These are phyloP conservation scores for Cladosporium phlei DNA, from an alignment of 2,329 filamentous ascomycete species.

Conservation along the genomic window DNA sequence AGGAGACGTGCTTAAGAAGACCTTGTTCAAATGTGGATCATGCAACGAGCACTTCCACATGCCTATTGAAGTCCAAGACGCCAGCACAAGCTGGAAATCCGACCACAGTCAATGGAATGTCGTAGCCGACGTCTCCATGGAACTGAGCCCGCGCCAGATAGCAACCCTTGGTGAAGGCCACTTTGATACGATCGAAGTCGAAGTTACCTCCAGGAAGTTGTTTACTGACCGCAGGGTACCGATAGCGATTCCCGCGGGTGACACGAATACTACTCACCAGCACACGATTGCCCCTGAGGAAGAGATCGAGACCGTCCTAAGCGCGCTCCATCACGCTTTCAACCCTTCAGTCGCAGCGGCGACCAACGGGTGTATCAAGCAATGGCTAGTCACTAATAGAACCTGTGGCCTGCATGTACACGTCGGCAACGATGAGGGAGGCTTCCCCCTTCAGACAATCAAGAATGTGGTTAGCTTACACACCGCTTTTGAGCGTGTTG, in stretches of 20 bases:
- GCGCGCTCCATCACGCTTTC: not conserved
- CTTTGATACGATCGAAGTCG: too few relatives aligned
- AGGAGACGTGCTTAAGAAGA: not conserved
- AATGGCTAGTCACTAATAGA: not conserved
- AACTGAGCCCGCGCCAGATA: too few relatives aligned
- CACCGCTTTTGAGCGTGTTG: slow-evolving; percentile 18
- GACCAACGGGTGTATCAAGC: too few relatives aligned
- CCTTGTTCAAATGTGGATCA: not conserved
- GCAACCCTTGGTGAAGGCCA: too few relatives aligned
- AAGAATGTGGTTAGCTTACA: slow-evolving; percentile 19
- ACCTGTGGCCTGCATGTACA: slow-evolving; percentile 20
- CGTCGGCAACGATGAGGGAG: slow-evolving; percentile 13
- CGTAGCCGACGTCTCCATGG: too few relatives aligned
- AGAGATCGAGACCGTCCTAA: not conserved
- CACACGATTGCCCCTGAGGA: not conserved
- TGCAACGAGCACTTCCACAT: not conserved
- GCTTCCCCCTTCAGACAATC: slow-evolving; percentile 14
- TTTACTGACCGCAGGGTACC: not conserved
- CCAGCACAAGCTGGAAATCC: too few relatives aligned
- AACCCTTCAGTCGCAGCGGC: not conserved
- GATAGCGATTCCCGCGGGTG: not conserved
- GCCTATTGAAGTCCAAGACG: not conserved
- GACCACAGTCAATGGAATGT: too few relatives aligned
- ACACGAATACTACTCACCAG: not conserved
- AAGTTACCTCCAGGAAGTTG: not conserved